phyloP scores from a whole-genome alignment of 352 stramenopile species.

The Pythium pyrilobum region DNA sequence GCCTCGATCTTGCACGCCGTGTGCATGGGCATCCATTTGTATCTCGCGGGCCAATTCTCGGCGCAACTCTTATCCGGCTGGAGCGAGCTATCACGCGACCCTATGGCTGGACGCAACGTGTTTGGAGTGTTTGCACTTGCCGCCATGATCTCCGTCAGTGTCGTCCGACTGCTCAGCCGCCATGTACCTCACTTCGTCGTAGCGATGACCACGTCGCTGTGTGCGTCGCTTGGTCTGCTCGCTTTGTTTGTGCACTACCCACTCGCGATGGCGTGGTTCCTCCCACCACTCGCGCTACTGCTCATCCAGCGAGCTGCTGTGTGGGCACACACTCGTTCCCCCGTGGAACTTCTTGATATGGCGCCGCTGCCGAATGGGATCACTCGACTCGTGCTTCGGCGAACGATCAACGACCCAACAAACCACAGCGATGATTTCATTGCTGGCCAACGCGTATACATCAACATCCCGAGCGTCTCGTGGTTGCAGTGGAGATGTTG shows the following conservation, averaged over 20 bases:
- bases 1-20: slow-evolving; percentile 17
- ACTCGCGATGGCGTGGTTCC: slow-evolving; percentile 20
- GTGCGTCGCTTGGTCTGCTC: slow-evolving; percentile 19
- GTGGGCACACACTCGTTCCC: slow-evolving; percentile 15
- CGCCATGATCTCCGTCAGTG: slow-evolving; percentile 19
- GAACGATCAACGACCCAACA: neutral
- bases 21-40: slow-evolving; percentile 21
- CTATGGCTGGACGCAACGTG: slow-evolving; percentile 14
- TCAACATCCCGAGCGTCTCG: slow-evolving; percentile 25
- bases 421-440: slow-evolving; percentile 6
- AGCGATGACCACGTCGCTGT: too few relatives aligned
- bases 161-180: slow-evolving; percentile 11
- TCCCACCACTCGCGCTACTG: slow-evolving; percentile 20
- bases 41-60: slow-evolving; percentile 5
- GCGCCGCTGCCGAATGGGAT: slow-evolving; percentile 23
- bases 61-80: slow-evolving; percentile 22
- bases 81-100: slow-evolving; percentile 5
- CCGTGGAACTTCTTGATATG: slow-evolving; percentile 26
- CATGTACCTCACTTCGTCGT: neutral
- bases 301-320: slow-evolving; percentile 14
- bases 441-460: slow-evolving; percentile 26
- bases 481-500: slow-evolving; percentile 28
- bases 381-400: slow-evolving; percentile 18
- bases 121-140: slow-evolving; percentile 23
- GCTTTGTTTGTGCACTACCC: slow-evolving; percentile 24